phyloP scores from a whole-genome alignment of 805 yeast genomes.

The Starmerella tilneyi region DNA sequence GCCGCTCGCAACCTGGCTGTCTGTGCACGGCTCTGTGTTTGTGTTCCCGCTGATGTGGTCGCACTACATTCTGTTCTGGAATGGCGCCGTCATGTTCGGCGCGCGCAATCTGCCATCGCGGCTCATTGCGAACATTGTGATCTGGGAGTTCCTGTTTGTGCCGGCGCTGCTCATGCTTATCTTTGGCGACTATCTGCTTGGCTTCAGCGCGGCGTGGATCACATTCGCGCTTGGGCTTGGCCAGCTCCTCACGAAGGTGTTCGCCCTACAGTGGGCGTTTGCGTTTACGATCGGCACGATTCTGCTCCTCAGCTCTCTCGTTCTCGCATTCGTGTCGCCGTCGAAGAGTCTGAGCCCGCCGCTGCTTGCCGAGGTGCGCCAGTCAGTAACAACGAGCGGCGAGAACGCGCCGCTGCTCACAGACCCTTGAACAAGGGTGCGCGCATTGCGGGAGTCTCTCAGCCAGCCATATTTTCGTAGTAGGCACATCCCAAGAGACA shows the following conservation, averaged over 20 bases:
- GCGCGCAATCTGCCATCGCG: slow-evolving; percentile 50
- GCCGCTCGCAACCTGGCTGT: slow-evolving; percentile 43
- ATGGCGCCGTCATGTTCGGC: slow-evolving; percentile 67
- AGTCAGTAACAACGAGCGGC: background rate
- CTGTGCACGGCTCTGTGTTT: slow-evolving; percentile 54
- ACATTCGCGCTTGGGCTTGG: slow-evolving; percentile 58
- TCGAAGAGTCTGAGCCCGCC: slow-evolving; percentile 11
- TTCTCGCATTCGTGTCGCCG: slow-evolving; percentile 31
- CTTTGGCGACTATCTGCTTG: slow-evolving; percentile 63
- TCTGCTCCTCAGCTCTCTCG: slow-evolving; percentile 42
- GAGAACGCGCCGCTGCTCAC: slow-evolving; percentile 24
- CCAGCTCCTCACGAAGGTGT: slow-evolving; percentile 54
- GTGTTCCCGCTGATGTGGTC: slow-evolving; percentile 72
- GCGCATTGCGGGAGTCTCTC: too few relatives aligned
- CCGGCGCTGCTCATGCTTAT: slow-evolving; percentile 49
- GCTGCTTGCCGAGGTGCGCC: slow-evolving; percentile 11
- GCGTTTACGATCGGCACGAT: slow-evolving; percentile 57
- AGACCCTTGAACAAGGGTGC: slow-evolving; percentile 13
- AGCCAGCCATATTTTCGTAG: too few relatives aligned
- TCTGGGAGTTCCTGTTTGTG: slow-evolving; percentile 66
- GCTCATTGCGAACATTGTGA: slow-evolving; percentile 56
- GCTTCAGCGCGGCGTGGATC: slow-evolving; percentile 48
- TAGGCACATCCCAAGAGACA: too few relatives aligned
- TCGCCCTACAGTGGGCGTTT: slow-evolving; percentile 81
- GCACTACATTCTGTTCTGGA: slow-evolving; percentile 67